Conservation (phyloP, 2,329 filamentous ascomycete species). For the Ascochyta rabiei region DNA sequence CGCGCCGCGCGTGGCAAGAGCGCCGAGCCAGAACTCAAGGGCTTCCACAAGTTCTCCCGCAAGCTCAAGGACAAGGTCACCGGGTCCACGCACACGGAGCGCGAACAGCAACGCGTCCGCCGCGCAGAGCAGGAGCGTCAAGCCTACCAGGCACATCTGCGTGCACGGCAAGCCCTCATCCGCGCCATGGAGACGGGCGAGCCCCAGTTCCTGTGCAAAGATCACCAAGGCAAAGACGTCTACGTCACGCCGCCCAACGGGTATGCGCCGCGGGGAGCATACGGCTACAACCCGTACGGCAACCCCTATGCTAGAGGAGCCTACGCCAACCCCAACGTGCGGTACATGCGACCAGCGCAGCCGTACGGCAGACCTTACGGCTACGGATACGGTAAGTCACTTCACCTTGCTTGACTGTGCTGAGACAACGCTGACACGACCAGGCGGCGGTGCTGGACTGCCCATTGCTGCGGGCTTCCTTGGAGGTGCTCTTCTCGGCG, state of each 20-base stretch:
- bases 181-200: conserved; percentile 60
- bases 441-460: conserved; percentile 41
- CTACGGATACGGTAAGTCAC: conserved; percentile 41
- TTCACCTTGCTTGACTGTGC: background rate
- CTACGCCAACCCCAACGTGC: conserved; percentile 56
- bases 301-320: conserved; percentile 54
- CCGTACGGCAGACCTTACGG: conserved; percentile 54
- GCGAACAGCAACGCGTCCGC: conserved; percentile 53
- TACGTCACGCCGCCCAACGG: conserved; percentile 62
- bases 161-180: conserved; percentile 58
- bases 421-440: conserved; percentile 6
- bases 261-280: conserved; percentile 52
- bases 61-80: conserved; percentile 67
- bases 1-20: conserved; percentile 8
- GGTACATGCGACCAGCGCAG: conserved; percentile 56
- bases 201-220: conserved; percentile 62
- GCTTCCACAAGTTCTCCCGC: conserved; percentile 57
- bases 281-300: conserved; percentile 47
- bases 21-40: conserved; percentile 34
- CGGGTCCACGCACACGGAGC: conserved; percentile 61
- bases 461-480: conserved; percentile 45
- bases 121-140: conserved; percentile 58
- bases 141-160: conserved; percentile 60
- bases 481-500: conserved; percentile 44
- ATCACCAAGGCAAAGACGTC: conserved; percentile 60